phyloP scores from a whole-genome alignment of 2,329 filamentous ascomycete species.

The Tricladium varicosporioides region DNA sequence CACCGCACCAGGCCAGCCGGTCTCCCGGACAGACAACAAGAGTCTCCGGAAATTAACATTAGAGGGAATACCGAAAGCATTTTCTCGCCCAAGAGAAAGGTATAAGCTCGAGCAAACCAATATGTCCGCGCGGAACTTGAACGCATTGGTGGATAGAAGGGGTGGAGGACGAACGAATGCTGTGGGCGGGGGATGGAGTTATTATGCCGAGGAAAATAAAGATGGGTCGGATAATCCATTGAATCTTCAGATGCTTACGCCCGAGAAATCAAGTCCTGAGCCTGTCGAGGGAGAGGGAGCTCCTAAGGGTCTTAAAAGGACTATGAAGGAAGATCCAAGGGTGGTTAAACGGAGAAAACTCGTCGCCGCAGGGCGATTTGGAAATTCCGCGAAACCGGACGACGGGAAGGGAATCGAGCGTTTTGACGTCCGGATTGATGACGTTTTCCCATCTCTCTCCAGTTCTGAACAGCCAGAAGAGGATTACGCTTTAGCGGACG shows the following conservation, averaged over 20 bases:
- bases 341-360: conserved; percentile 57
- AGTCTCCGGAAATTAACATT: conserved; percentile 70
- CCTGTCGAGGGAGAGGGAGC: conserved; percentile 26
- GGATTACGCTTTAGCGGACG: conserved; percentile 24
- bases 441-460: conserved; percentile 47
- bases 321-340: conserved; percentile 32
- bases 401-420: conserved; percentile 63
- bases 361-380: conserved; percentile 69
- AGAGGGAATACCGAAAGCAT: conserved; percentile 77
- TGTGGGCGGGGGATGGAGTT: conserved; percentile 74
- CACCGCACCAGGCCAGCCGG: conserved; percentile 39
- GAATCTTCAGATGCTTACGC: conserved; percentile 39
- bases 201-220: conserved; percentile 65
- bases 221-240: conserved; percentile 44
- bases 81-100: conserved; percentile 71
- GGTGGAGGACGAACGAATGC: conserved; percentile 69
- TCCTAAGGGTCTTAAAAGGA: conserved; percentile 28
- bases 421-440: conserved; percentile 58
- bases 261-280: conserved; percentile 43
- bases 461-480: conserved; percentile 21
- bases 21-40: conserved; percentile 47
- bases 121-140: conserved; percentile 69
- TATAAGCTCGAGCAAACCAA: conserved; percentile 68
- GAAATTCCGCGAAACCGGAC: conserved; percentile 51
- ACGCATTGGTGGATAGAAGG: conserved; percentile 65